phyloP scores from a whole-genome alignment of 1,139 yeast genomes.

The Candida sp. region DNA sequence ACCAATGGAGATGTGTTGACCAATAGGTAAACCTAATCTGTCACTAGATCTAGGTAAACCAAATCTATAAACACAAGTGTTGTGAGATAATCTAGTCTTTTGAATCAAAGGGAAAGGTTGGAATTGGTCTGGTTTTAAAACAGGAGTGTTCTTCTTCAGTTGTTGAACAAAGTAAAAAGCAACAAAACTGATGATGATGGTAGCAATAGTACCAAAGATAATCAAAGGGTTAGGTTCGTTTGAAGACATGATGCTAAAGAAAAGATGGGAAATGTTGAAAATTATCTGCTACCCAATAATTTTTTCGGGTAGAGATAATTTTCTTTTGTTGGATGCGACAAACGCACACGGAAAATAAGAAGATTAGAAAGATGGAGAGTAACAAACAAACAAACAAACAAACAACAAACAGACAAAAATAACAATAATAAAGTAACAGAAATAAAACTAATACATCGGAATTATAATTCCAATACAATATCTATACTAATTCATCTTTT shows the following conservation, averaged over 20 bases:
- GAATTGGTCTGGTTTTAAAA: slow-evolving; percentile 63
- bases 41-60: slow-evolving; percentile 77
- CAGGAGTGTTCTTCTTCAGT: slow-evolving; percentile 43
- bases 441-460: too few species aligned
- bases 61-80: slow-evolving; percentile 82
- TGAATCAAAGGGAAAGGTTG: slow-evolving; percentile 81
- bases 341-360: too few species aligned
- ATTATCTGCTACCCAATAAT: too few species aligned
- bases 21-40: slow-evolving; percentile 87
- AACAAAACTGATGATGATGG: slow-evolving; percentile 35
- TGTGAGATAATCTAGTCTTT: slow-evolving; percentile 76
- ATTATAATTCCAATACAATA: too few species aligned
- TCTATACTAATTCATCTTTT: too few species aligned
- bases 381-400: too few species aligned
- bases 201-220: slow-evolving; percentile 40
- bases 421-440: too few species aligned
- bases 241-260: neutral
- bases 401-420: too few species aligned
- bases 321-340: too few species aligned
- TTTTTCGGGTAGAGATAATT: too few species aligned
- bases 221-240: slow-evolving; percentile 35
- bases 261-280: neutral
- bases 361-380: too few species aligned
- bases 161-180: slow-evolving; percentile 36
- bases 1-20: slow-evolving; percentile 84